These are phyloP conservation scores for Phaeosphaeria sp. DNA, from an alignment of 2,329 filamentous ascomycete species.

Conservation along the genomic window DNA sequence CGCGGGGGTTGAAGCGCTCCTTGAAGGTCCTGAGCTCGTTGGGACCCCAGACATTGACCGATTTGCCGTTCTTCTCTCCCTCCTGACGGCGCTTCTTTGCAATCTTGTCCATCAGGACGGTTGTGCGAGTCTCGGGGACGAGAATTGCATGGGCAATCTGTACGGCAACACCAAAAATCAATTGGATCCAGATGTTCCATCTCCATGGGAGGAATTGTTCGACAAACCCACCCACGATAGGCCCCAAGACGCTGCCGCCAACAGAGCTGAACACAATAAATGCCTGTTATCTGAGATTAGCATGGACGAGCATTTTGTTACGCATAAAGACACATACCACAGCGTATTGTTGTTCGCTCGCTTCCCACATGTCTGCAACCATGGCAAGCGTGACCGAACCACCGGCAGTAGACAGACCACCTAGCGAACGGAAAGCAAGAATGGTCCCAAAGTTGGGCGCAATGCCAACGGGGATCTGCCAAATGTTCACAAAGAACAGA, in stretches of 20 bases:
- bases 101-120: slow-evolving; percentile 78
- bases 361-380: slow-evolving; percentile 65
- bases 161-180: slow-evolving; percentile 77
- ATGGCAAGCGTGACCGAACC: slow-evolving; percentile 70
- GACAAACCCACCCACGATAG: slow-evolving; percentile 79
- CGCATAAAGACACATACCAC: slow-evolving; percentile 53
- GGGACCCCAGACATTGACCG: slow-evolving; percentile 72
- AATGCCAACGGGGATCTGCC: slow-evolving; percentile 68
- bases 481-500: slow-evolving; percentile 78
- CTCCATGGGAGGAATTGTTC: slow-evolving; percentile 73
- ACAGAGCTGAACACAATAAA: slow-evolving; percentile 78
- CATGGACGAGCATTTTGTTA: slow-evolving; percentile 48
- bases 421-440: slow-evolving; percentile 64
- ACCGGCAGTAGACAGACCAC: slow-evolving; percentile 61
- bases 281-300: slow-evolving; percentile 15
- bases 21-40: slow-evolving; percentile 65
- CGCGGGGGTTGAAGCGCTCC: slow-evolving; percentile 46
- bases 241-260: slow-evolving; percentile 76
- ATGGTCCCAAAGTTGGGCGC: slow-evolving; percentile 75
- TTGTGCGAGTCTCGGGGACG: slow-evolving; percentile 80
- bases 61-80: slow-evolving; percentile 65
- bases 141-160: slow-evolving; percentile 71
- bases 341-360: slow-evolving; percentile 71
- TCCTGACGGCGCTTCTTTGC: slow-evolving; percentile 74
- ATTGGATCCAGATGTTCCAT: slow-evolving; percentile 85